Base-by-base conservation (phyloP, 2,329 filamentous ascomycete genomes). In the Teratosphaeria viscida region DNA sequence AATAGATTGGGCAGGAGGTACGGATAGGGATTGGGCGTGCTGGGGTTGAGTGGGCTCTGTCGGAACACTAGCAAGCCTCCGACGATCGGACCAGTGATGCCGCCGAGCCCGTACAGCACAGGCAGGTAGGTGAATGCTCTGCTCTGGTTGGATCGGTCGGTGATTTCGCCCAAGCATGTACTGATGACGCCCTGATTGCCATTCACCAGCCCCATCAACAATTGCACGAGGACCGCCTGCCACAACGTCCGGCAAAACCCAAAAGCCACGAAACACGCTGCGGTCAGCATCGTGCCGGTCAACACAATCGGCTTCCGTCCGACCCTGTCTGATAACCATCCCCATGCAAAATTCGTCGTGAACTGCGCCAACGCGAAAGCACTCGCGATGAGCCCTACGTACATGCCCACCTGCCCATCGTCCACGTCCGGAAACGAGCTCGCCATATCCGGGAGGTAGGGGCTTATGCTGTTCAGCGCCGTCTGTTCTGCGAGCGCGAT, bases 401-500 rank as follows among this genome's bases (percentile, higher is more conserved):
- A 97, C 52, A 97, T 72, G 0, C 92, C 94, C 35, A 88, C 87
- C 67, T 91, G 79, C 5, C 79, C 80, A 1, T 81, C 75, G 23
- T 87, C 82, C 23, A 96, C 86, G 62, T 89, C 89, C 1, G 90
- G 88, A 71, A 97, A 97, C 0, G 85, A 85, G 26, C 85, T 83
- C 1, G 92, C 86, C 92, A 99, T 97, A 67, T 91, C 84, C 0
- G 94, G 94, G 1, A 99, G 83, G 73, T 99, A 99, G 0, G 94
- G 94, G 11, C 88, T 89, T 69, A 99, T 96, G 26, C 91, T 96
- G 74, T 99, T 99, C 70, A 99, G 82, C 0, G 94, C 94, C 0
- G 92, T 97, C 78, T 99, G 94, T 72, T 99, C 94, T 58, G 89
- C 88, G 26, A 99, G 81, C 6, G 92, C 92, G 61, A 99, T 89